Evolutionary conservation across 495 filamentous ascomycete genomes (phyloP).

Genomic region (Penicillium fimorum): DNA sequence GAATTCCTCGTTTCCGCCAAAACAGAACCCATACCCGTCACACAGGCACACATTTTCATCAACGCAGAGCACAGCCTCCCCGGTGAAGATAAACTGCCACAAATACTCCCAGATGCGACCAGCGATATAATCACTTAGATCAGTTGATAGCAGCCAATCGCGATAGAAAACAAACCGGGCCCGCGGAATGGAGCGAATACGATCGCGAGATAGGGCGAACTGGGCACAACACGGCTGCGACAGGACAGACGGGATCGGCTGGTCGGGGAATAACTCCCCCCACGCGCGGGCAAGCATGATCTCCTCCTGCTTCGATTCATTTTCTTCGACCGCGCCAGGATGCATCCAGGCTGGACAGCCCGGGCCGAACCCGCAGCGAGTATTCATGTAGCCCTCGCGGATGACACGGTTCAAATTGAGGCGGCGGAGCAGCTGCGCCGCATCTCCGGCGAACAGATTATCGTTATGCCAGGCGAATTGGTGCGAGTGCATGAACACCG

Average conservation of each 20-base stretch:
- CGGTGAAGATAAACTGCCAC: conserved; percentile 70
- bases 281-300: conserved; percentile 53
- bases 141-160: conserved; percentile 66
- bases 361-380: conserved; percentile 59
- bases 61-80: conserved; percentile 58
- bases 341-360: conserved; percentile 69
- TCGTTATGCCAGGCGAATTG: conserved; percentile 67
- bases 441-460: conserved; percentile 47
- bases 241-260: conserved; percentile 52
- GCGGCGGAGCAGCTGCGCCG: conserved; percentile 52
- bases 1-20: conserved; percentile 58
- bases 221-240: conserved; percentile 67
- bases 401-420: conserved; percentile 53
- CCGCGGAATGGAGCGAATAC: conserved; percentile 55
- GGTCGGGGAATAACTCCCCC: conserved; percentile 55
- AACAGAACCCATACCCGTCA: conserved; percentile 76
- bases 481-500: conserved; percentile 70
- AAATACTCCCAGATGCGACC: conserved; percentile 76
- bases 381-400: conserved; percentile 63
- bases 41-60: conserved; percentile 70
- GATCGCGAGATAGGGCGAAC: conserved; percentile 58
- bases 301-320: conserved; percentile 60
- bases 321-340: conserved; percentile 50
- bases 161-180: conserved; percentile 61
- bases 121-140: conserved; percentile 62